Evolutionary conservation across 805 yeast genomes (phyloP).

Genomic region (Lipomyces orientalis): DNA sequence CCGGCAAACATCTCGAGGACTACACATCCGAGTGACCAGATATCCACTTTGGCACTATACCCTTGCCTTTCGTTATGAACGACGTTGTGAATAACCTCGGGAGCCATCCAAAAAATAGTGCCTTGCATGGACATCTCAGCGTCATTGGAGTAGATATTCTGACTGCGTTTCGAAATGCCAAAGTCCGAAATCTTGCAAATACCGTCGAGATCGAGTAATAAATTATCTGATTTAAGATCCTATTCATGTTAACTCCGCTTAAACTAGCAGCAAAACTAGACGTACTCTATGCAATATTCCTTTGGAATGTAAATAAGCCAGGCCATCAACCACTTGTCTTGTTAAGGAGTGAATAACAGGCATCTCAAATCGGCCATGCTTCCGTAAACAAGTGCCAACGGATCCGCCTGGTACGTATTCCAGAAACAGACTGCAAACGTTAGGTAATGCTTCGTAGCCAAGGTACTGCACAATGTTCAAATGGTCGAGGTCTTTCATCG

Average conservation of each 20-base stretch:
- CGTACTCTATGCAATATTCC: constrained; percentile 80
- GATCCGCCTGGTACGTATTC: constrained; percentile 99
- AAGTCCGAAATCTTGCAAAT: constrained; percentile 94
- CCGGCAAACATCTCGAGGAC: constrained; percentile 98
- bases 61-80: constrained; percentile 79
- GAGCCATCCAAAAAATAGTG: constrained; percentile 99
- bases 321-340: constrained; percentile 78
- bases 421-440: constrained; percentile 81
- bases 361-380: constrained; percentile 86
- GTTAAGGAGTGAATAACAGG: constrained; percentile 72
- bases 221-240: constrained; percentile 92
- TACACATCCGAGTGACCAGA: constrained; percentile 98
- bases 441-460: constrained; percentile 82
- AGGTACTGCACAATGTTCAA: constrained; percentile 92
- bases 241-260: background rate
- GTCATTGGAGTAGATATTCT: constrained; percentile 85
- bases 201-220: constrained; percentile 87
- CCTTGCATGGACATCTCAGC: constrained; percentile 99
- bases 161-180: constrained; percentile 82
- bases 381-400: constrained; percentile 80
- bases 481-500: constrained; percentile 92
- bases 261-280: background rate
- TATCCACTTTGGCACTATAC: constrained; percentile 96
- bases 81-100: constrained; percentile 91
- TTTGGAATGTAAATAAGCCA: constrained; percentile 82